Conservation (phyloP, 2,329 filamentous ascomycete species). For the Colletotrichum agaves region DNA sequence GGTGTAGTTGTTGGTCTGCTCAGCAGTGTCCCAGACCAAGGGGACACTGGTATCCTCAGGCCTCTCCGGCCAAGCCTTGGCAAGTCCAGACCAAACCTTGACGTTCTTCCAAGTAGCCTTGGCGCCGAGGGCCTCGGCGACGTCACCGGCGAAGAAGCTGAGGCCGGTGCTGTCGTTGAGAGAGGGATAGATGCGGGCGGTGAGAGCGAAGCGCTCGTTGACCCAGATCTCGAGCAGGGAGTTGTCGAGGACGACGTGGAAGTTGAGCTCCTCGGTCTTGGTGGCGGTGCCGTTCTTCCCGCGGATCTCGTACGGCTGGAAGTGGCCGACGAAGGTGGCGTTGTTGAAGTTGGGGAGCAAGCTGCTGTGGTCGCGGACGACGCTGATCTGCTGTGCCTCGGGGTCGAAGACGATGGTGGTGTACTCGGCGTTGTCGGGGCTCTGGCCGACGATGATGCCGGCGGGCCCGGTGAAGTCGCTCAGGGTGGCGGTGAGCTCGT, state of each 20-base stretch:
- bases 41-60: constrained; percentile 32
- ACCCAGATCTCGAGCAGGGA: constrained; percentile 39
- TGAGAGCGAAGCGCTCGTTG: constrained; percentile 37
- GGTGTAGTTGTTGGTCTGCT: constrained; percentile 36
- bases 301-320: constrained; percentile 32
- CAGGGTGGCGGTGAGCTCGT: constrained; percentile 37
- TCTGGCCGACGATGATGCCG: constrained; percentile 36
- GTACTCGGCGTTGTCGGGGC: constrained; percentile 34
- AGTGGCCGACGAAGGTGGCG: constrained; percentile 34
- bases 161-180: constrained; percentile 37
- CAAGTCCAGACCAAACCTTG: constrained; percentile 33
- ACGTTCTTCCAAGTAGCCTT: constrained; percentile 31
- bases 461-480: constrained; percentile 18
- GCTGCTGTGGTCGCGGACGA: constrained; percentile 35
- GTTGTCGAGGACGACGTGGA: constrained; percentile 34
- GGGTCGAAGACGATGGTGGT: constrained; percentile 36
- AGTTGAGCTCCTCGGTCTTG: constrained; percentile 24
- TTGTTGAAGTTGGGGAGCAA: constrained; percentile 38
- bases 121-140: neutral
- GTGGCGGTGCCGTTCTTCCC: neutral
- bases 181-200: constrained; percentile 38
- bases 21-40: constrained; percentile 32
- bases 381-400: constrained; percentile 18
- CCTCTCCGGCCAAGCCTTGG: constrained; percentile 36
- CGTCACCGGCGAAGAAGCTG: constrained; percentile 34